Percentiles rank a stretch among this genome's conserved stretches.
phyloP scores from a whole-genome alignment of 129 eudicot genomes.

The Pseudognaphalium luteoalbum region DNA sequence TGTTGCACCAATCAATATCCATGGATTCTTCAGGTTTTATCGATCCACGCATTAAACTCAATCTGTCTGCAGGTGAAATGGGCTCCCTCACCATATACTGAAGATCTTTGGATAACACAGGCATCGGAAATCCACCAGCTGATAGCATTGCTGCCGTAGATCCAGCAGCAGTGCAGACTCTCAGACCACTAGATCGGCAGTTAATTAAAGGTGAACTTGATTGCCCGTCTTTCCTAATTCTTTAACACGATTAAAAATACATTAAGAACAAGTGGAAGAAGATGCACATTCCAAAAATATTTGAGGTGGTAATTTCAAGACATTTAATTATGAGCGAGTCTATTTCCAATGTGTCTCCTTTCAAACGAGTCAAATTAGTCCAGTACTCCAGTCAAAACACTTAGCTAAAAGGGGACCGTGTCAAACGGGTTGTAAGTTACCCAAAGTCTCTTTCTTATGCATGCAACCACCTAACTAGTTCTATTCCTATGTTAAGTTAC shows the following conservation, averaged over 20 bases:
- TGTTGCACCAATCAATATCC: constrained; percentile 62
- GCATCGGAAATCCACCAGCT: constrained; percentile 83
- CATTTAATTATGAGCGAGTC: too few species aligned
- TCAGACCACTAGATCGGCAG: constrained; percentile 84
- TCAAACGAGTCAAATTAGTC: not conserved
- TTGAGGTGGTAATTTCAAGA: not conserved
- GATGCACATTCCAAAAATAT: not conserved
- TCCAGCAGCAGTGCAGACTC: constrained; percentile 94
- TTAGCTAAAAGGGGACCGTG: not conserved
- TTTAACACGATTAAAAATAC: constrained; percentile 18
- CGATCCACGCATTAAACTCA: constrained; percentile 57
- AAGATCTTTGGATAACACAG: constrained; percentile 71
- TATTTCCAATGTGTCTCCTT: too few species aligned
- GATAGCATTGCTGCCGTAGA: constrained; percentile 97
- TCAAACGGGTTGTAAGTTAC: not conserved
- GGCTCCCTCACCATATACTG: constrained; percentile 93
- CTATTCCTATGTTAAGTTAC: not conserved
- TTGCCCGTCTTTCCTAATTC: constrained; percentile 46
- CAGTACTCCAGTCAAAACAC: not conserved
- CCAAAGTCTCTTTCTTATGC: not conserved
- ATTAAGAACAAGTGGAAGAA: not conserved
- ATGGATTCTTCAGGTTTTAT: constrained; percentile 52
- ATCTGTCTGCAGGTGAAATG: constrained; percentile 40
- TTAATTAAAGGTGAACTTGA: constrained; percentile 47
- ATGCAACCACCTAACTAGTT: not conserved